These are phyloP conservation scores for Crotalaria pallida DNA, from an alignment of 306 rosid species.

Conservation along the genomic window DNA sequence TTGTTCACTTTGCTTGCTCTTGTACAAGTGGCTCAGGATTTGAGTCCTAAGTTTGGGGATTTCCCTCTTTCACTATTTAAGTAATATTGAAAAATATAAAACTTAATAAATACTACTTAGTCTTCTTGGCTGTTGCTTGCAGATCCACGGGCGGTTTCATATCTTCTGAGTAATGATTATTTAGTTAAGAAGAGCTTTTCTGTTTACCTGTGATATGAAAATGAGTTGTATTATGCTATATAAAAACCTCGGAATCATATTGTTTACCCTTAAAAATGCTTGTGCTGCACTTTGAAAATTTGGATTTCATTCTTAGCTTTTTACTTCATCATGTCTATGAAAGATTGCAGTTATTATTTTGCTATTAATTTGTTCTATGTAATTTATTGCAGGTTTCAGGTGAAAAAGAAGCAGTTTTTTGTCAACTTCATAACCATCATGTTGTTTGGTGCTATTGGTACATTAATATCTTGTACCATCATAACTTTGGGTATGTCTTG, in stretches of 20 bases:
- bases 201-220: background rate
- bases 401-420: conserved; percentile 98
- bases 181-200: background rate
- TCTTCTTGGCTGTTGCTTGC: conserved; percentile 1
- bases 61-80: background rate
- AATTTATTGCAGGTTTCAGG: conserved; percentile 80
- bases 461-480: conserved; percentile 71
- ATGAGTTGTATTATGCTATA: background rate
- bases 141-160: background rate
- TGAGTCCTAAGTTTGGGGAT: background rate
- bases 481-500: conserved; percentile 65
- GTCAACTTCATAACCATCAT: conserved; percentile 79
- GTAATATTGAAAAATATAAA: background rate
- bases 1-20: background rate
- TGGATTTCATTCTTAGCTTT: background rate
- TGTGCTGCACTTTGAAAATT: background rate
- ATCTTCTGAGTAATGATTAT: background rate
- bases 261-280: background rate
- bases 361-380: conserved; percentile 17
- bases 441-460: conserved; percentile 93
- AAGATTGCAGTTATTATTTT: conserved; percentile 11
- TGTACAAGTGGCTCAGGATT: background rate
- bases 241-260: background rate
- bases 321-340: background rate
- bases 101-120: background rate